Percentiles rank a stretch among this genome's conserved stretches.
Evolutionary conservation across 2,329 filamentous ascomycete genomes (phyloP).

Genomic region (Colletotrichum chrysophilum): DNA sequence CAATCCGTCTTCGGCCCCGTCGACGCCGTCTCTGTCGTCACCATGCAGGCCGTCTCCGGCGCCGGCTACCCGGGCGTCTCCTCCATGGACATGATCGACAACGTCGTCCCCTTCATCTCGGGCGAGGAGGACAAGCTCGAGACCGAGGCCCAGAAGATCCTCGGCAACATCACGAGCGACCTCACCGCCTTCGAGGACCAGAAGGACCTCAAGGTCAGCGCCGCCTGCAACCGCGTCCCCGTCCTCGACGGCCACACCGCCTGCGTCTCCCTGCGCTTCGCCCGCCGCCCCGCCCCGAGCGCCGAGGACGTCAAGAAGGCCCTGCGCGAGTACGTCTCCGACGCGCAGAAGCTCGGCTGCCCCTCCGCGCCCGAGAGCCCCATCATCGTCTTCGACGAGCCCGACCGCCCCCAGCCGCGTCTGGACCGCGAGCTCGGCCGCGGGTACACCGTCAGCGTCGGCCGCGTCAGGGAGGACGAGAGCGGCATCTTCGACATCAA

Average conservation of each 20-base stretch:
- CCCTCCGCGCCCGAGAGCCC: constrained; percentile 82
- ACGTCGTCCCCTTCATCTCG: constrained; percentile 90
- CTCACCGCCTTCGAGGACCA: constrained; percentile 81
- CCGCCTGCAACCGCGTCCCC: constrained; percentile 91
- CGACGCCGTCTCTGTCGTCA: constrained; percentile 78
- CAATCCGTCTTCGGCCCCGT: constrained; percentile 87
- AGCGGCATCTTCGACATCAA: constrained; percentile 92
- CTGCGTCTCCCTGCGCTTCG: constrained; percentile 89
- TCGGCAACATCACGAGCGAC: constrained; percentile 75
- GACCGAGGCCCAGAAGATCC: constrained; percentile 93
- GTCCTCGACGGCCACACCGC: constrained; percentile 95
- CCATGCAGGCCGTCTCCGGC: constrained; percentile 92
- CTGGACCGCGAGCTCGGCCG: constrained; percentile 84
- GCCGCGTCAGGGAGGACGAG: constrained; percentile 83
- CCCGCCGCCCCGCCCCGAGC: constrained; percentile 73
- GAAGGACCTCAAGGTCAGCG: constrained; percentile 75
- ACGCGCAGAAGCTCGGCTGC: constrained; percentile 83
- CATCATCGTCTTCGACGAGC: constrained; percentile 89
- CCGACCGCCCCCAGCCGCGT: constrained; percentile 88
- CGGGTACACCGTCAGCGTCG: constrained; percentile 92
- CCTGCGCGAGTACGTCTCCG: constrained; percentile 79
- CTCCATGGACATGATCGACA: constrained; percentile 95
- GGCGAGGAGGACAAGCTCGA: constrained; percentile 98
- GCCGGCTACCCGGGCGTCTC: constrained; percentile 90
- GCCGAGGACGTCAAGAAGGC: constrained; percentile 80